Evolutionary conservation across 805 yeast genomes (phyloP).

Genomic region (Barnettozyma pratensis): DNA sequence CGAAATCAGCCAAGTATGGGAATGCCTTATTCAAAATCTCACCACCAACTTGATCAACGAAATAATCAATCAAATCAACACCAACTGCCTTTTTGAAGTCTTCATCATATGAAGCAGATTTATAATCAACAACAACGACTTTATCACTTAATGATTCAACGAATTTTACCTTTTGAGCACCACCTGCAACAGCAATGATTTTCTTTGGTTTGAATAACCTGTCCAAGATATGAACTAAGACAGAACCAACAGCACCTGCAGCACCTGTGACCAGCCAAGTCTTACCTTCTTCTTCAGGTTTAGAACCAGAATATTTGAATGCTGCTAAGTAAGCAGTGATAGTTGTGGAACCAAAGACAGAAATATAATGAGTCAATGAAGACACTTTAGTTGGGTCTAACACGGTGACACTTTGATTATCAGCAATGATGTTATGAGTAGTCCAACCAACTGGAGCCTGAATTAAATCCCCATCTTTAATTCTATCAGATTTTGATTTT

Average conservation of each 20-base stretch:
- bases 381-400: slow-evolving; percentile 20
- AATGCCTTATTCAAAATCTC: slow-evolving; percentile 43
- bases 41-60: slow-evolving; percentile 65
- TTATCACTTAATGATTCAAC: slow-evolving; percentile 54
- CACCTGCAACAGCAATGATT: slow-evolving; percentile 61
- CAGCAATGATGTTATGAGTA: slow-evolving; percentile 36
- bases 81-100: slow-evolving; percentile 38
- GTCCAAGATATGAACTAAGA: slow-evolving; percentile 52
- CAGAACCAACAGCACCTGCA: slow-evolving; percentile 69
- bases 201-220: slow-evolving; percentile 45
- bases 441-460: slow-evolving; percentile 41
- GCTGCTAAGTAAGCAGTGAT: slow-evolving; percentile 59
- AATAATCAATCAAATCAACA: slow-evolving; percentile 45
- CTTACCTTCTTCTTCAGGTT: slow-evolving; percentile 36
- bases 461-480: slow-evolving; percentile 39
- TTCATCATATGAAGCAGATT: slow-evolving; percentile 32
- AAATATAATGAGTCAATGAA: slow-evolving; percentile 38
- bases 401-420: slow-evolving; percentile 1
- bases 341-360: slow-evolving; percentile 51
- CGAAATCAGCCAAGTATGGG: slow-evolving; percentile 31
- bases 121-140: slow-evolving; percentile 48
- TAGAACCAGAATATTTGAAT: slow-evolving; percentile 42
- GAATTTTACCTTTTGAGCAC: slow-evolving; percentile 46
- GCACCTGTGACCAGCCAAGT: slow-evolving; percentile 57
- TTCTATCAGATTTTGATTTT: slow-evolving; percentile 38